phyloP scores from a whole-genome alignment of 2,329 filamentous ascomycete genomes.

The Pseudocercospora cruenta region DNA sequence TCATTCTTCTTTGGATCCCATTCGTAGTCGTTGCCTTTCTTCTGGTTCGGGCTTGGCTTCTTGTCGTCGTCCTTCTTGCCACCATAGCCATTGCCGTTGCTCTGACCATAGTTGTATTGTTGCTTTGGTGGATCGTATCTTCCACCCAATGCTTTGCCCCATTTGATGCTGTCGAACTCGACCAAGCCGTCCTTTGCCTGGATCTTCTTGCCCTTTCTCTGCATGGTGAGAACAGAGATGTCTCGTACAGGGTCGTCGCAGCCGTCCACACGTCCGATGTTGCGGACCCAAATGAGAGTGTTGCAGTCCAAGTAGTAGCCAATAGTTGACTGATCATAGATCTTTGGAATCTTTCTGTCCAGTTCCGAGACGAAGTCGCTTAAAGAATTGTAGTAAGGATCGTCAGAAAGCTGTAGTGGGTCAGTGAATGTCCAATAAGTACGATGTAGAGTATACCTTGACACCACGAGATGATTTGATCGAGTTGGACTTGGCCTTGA shows the following conservation, averaged over 20 bases:
- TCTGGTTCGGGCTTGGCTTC: not conserved
- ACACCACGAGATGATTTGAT: not conserved
- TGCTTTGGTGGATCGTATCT: not conserved
- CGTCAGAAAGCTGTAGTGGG: not conserved
- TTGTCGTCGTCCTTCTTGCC: not conserved
- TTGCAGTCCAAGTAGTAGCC: constrained; percentile 1
- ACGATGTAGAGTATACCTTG: not conserved
- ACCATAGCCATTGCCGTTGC: not conserved
- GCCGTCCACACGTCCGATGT: not conserved
- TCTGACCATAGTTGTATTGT: not conserved
- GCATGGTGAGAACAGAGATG: not conserved
- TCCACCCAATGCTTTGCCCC: not conserved
- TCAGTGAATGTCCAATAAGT: not conserved
- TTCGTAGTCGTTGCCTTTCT: not conserved
- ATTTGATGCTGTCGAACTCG: constrained; percentile 1
- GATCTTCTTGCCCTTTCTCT: constrained; percentile 1
- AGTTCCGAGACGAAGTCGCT: not conserved
- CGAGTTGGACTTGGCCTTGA: not conserved
- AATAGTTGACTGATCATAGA: not conserved
- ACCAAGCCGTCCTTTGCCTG: not conserved
- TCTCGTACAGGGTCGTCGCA: not conserved
- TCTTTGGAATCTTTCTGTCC: not conserved
- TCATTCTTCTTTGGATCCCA: not conserved
- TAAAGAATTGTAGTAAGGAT: not conserved
- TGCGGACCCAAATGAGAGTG: not conserved